These are phyloP conservation scores for Picochlorum sp. DNA, from an alignment of 139 green algal genomes.

Conservation along the genomic window DNA sequence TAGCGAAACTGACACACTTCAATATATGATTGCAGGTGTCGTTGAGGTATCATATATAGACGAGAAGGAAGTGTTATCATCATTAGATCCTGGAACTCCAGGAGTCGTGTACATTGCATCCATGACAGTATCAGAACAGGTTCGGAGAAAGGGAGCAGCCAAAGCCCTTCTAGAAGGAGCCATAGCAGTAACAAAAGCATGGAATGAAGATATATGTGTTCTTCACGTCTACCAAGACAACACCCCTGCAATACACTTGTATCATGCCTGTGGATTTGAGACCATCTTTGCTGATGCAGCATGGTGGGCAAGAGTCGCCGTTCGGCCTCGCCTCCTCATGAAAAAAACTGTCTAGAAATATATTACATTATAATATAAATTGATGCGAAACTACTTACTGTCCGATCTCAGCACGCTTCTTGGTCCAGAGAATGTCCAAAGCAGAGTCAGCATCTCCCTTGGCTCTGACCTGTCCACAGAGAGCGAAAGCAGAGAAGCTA, in stretches of 20 bases:
- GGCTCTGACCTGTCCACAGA: constrained; percentile 76
- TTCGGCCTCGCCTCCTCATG: constrained; percentile 30
- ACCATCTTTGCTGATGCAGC: constrained; percentile 16
- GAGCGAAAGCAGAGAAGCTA: constrained; percentile 89
- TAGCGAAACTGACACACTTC: neutral
- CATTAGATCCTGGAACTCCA: constrained; percentile 5
- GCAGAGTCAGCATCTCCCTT: constrained; percentile 81
- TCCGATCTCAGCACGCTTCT: constrained; percentile 56
- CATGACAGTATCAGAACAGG: constrained; percentile 29
- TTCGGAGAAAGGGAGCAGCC: constrained; percentile 21
- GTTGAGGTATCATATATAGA: constrained; percentile 34
- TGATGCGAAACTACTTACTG: constrained; percentile 25
- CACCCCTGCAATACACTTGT: constrained; percentile 27
- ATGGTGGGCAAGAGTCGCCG: constrained; percentile 15
- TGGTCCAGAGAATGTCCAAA: constrained; percentile 84
- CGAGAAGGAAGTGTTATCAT: constrained; percentile 11
- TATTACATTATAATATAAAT: constrained; percentile 13
- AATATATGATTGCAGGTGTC: constrained; percentile 21
- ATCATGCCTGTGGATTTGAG: constrained; percentile 23
- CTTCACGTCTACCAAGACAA: constrained; percentile 46
- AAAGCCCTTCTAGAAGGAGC: constrained; percentile 23
- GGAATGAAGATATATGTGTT: constrained; percentile 21
- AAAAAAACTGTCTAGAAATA: constrained; percentile 6
- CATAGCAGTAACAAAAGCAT: constrained; percentile 24
- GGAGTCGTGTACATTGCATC: constrained; percentile 30